Evolutionary conservation across 495 filamentous ascomycete genomes (phyloP), one percentile per base, ranked within the genome.

Genomic region (Penicillium robsamsonii): DNA sequence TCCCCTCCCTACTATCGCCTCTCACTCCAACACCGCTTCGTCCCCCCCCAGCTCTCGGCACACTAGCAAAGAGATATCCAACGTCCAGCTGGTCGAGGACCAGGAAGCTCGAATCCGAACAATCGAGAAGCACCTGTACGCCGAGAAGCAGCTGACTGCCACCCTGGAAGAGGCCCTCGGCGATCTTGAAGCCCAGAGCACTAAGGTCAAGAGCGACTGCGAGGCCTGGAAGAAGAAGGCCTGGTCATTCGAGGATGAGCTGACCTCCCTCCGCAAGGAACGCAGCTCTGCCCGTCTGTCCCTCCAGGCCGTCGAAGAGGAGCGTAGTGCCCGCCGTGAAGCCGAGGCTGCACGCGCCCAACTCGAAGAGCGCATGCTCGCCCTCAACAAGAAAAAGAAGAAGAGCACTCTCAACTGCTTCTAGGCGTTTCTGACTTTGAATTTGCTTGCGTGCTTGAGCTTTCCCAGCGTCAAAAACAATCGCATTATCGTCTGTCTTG

Each of bases 371-470:
- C 81, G 92, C 12, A 97, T 98, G 93, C 87, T 88, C 56, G 87
- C 84, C n/a, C 85, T 96, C 66, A 88, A 85, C 68, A 84, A 83
- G 70, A 92, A 92, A 76, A 96, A 92, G 79, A 96, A 96, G 85
- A 94, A 94, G 84, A 88, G 90, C 67, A 90, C 87, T 30, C 84
- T 98, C 64, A 97, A 96, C 76, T 98, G 94, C 79, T 98, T 98
- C 75, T 98, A 69, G 55, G 35, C 38, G 25, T 58, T 40, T 27
- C 31, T 35, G 45, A 27, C 13, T 24, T 18, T 22, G 25, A 33
- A 24, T 5, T 48, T 52, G 52, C 49, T 51, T 27, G 35, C 29
- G 35, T 24, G 35, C 11, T 38, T 35, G 15, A 38, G 35, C 35
- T 38, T n/a, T 38, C n/a, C 15, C 35, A 27, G 7, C 33, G 9